phyloP scores from a whole-genome alignment of 78 protist genomes.

The Anaeramoeba flamelloides region DNA sequence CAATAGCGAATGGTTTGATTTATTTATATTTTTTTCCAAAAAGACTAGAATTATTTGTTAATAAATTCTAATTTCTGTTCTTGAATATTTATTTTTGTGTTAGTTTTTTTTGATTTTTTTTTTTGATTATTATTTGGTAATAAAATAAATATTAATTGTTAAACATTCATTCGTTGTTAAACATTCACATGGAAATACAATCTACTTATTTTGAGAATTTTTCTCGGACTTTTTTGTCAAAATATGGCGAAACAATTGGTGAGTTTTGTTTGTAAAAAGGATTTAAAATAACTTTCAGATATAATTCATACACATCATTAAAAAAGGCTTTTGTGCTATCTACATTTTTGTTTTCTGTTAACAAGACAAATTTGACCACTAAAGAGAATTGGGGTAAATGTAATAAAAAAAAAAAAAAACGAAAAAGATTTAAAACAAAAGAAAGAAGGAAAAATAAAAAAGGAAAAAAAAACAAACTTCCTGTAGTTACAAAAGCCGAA shows the following conservation, averaged over 20 bases:
- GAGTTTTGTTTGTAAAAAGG: neutral
- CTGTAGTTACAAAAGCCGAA: conserved; percentile 1
- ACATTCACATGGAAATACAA: no score
- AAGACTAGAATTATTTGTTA: no score
- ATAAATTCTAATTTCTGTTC: no score
- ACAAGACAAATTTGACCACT: neutral
- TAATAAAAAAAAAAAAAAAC: neutral
- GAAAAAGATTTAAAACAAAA: neutral
- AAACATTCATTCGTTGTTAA: no score
- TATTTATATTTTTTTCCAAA: no score
- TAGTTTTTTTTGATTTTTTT: no score
- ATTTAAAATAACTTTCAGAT: neutral
- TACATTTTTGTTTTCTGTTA: neutral
- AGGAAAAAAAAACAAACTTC: neutral
- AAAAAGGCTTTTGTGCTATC: neutral
- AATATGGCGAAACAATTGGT: neutral
- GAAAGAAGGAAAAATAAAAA: no score
- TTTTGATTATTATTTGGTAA: no score
- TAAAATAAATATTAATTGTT: no score
- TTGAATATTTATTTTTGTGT: no score
- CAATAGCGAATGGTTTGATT: no score
- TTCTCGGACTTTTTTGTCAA: neutral
- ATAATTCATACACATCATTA: neutral
- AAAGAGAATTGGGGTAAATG: neutral
- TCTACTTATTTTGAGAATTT: no score